phyloP scores from a whole-genome alignment of 768 basidiomycete genomes.

The Boletus sp. region DNA sequence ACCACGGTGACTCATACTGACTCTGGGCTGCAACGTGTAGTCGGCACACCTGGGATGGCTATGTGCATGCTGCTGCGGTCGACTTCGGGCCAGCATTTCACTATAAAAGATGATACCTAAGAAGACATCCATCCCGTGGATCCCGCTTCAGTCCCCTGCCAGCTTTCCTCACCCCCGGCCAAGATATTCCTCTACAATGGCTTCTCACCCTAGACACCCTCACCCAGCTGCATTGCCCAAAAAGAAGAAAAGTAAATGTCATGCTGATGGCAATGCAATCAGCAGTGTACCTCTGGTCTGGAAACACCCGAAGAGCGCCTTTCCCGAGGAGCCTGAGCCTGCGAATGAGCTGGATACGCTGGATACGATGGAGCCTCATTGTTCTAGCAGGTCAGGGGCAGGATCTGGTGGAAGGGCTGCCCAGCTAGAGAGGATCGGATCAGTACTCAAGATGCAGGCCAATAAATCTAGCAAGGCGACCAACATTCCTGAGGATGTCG shows the following conservation, averaged over 20 bases:
- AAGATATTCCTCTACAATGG: neutral
- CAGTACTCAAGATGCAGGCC: neutral
- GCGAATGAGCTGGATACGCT: neutral
- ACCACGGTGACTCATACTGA: too few relatives aligned
- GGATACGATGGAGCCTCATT: too few relatives aligned
- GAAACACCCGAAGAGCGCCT: neutral
- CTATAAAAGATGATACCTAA: too few relatives aligned
- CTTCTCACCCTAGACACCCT: neutral
- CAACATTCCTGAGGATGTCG: neutral
- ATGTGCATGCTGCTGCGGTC: too few relatives aligned
- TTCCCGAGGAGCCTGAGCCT: neutral
- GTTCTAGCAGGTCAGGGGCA: neutral
- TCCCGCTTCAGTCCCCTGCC: too few relatives aligned
- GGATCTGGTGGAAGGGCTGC: neutral
- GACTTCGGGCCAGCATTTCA: too few relatives aligned
- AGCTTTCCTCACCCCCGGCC: neutral
- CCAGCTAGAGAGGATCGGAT: neutral
- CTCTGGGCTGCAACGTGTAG: too few relatives aligned
- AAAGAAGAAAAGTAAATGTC: neutral
- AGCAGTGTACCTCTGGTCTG: neutral
- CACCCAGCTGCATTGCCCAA: neutral
- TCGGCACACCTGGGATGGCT: too few relatives aligned
- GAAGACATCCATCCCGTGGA: too few relatives aligned
- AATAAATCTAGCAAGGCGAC: neutral
- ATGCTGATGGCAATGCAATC: neutral